A percentile compares a stretch with the other conserved stretches of the same genome.
Evolutionary conservation across 495 filamentous ascomycete genomes (phyloP).

Genomic region (Bombardia bombarda): DNA sequence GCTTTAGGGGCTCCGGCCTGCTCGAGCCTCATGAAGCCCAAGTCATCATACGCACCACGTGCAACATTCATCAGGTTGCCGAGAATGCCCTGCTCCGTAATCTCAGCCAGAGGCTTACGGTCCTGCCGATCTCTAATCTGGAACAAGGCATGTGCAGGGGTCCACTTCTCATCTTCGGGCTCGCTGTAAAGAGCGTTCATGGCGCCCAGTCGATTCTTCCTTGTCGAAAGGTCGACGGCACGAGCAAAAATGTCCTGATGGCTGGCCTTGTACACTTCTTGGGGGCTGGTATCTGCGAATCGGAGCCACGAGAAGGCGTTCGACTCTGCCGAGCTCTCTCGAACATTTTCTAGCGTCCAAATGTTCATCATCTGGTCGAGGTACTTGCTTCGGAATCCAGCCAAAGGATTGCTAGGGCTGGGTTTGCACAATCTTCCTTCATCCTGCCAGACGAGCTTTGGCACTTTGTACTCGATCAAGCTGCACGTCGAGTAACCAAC

Average conservation of each 20-base stretch:
- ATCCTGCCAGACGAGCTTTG: constrained; percentile 67
- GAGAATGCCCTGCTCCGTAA: constrained; percentile 69
- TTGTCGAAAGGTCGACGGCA: constrained; percentile 46
- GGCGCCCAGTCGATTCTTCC: constrained; percentile 41
- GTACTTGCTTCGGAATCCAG: constrained; percentile 70
- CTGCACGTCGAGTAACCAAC: constrained; percentile 84
- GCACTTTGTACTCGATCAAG: constrained; percentile 74
- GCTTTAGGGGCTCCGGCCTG: constrained; percentile 66
- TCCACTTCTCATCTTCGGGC: constrained; percentile 48
- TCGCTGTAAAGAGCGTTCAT: constrained; percentile 39
- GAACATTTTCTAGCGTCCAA: constrained; percentile 74
- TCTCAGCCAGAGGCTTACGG: constrained; percentile 54
- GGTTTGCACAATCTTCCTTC: constrained; percentile 69
- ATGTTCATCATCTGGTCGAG: constrained; percentile 77
- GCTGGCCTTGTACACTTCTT: constrained; percentile 60
- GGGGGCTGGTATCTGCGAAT: constrained; percentile 69
- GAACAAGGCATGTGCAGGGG: constrained; percentile 68
- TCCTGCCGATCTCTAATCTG: constrained; percentile 67
- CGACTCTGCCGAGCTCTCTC: constrained; percentile 42
- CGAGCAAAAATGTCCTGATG: constrained; percentile 48
- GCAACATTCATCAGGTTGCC: constrained; percentile 74
- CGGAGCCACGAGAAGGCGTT: constrained; percentile 84
- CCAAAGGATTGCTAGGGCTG: constrained; percentile 62
- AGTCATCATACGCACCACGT: constrained; percentile 51
- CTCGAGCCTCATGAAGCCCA: constrained; percentile 70